These are phyloP conservation scores for Hypoxylon intermedium DNA, from an alignment of 495 filamentous ascomycete species.

Conservation along the genomic window DNA sequence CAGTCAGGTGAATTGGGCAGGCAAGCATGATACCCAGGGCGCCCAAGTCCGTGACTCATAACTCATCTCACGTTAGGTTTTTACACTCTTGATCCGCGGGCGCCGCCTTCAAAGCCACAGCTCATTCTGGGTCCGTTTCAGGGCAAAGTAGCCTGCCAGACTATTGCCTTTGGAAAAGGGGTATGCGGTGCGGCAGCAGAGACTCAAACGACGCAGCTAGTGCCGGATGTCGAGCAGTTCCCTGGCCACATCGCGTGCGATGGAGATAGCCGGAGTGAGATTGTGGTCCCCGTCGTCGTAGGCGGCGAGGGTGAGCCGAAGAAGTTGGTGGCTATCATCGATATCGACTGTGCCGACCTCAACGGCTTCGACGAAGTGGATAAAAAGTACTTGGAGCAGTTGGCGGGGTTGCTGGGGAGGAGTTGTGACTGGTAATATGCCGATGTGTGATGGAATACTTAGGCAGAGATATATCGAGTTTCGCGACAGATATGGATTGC, in stretches of 20 bases:
- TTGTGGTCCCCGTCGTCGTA: constrained; percentile 82
- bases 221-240: constrained; percentile 77
- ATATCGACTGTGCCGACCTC: constrained; percentile 78
- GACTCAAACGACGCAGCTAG: constrained; percentile 68
- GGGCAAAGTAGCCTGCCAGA: constrained; percentile 87
- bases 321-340: constrained; percentile 81
- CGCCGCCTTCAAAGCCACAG: constrained; percentile 51
- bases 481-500: too few relatives aligned
- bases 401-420: constrained; percentile 69
- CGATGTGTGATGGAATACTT: background rate
- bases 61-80: constrained; percentile 61
- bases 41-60: background rate
- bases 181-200: constrained; percentile 83
- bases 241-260: constrained; percentile 94
- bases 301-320: constrained; percentile 47
- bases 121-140: constrained; percentile 89
- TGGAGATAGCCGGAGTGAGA: constrained; percentile 80
- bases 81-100: constrained; percentile 75
- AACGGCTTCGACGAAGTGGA: constrained; percentile 82
- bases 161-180: constrained; percentile 77
- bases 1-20: constrained; percentile 83
- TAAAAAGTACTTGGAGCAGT: constrained; percentile 68
- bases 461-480: too few relatives aligned
- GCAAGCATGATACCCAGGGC: constrained; percentile 46
- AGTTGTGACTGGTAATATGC: constrained; percentile 75